Evolutionary conservation across 2,329 filamentous ascomycete genomes (phyloP).

Genomic region (Neobulgaria alba): DNA sequence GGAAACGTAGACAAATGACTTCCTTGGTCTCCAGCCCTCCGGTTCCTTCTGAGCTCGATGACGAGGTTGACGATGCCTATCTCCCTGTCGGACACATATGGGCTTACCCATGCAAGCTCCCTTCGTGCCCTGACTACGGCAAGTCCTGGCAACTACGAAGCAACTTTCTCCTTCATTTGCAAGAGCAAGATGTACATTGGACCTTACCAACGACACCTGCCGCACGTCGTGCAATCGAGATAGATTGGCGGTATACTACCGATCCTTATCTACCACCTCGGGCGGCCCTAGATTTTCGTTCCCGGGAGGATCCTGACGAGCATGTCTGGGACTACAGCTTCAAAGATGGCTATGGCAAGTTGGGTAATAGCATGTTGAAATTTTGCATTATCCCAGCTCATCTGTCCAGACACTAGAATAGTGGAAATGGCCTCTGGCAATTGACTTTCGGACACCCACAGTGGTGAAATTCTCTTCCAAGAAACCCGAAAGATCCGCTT

Average conservation of each 20-base stretch:
- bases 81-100: constrained; percentile 11
- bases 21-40: constrained; percentile 12
- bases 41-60: constrained; percentile 13
- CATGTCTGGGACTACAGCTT: constrained; percentile 23
- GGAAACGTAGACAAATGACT: constrained; percentile 13
- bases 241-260: constrained; percentile 24
- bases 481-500: constrained; percentile 7
- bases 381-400: constrained; percentile 6
- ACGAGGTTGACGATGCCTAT: constrained; percentile 14
- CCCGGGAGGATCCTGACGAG: constrained; percentile 26
- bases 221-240: constrained; percentile 18
- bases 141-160: constrained; percentile 12
- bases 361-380: constrained; percentile 9
- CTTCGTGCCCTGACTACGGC: constrained; percentile 12
- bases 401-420: constrained; percentile 8
- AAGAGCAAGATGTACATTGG: constrained; percentile 11
- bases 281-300: constrained; percentile 22
- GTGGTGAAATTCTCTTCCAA: constrained; percentile 7
- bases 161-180: constrained; percentile 17
- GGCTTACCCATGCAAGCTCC: constrained; percentile 12
- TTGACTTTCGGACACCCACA: constrained; percentile 9
- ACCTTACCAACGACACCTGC: constrained; percentile 11
- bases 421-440: constrained; percentile 6
- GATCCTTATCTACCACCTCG: constrained; percentile 23
- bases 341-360: constrained; percentile 22